A percentile compares a stretch with the other conserved stretches of the same genome.
Evolutionary conservation across 1,284 basidiomycete genomes (phyloP).

Genomic region (Marasmius sp.): DNA sequence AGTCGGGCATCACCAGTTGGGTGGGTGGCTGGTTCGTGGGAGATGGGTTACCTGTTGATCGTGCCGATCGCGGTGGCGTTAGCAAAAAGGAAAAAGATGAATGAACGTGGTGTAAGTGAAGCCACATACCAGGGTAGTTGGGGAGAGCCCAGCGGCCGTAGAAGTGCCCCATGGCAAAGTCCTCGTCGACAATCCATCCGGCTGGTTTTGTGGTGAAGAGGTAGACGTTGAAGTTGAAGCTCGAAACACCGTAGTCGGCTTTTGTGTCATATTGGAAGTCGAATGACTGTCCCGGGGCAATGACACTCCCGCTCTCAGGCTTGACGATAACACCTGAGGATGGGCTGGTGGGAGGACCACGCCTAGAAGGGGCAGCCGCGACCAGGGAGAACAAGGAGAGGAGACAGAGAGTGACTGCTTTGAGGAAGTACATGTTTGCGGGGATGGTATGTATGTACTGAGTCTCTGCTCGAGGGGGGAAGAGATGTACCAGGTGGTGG

Average conservation of each 20-base stretch:
- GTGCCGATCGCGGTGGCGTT: not conserved
- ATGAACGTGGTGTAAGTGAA: not conserved
- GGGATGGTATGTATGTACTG: not conserved
- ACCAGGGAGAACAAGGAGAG: conserved; percentile 13
- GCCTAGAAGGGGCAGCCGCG: conserved; percentile 17
- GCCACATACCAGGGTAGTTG: conserved; percentile 37
- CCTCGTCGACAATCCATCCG: conserved; percentile 21
- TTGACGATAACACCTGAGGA: conserved; percentile 16
- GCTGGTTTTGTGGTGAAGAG: conserved; percentile 27
- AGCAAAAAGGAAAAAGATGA: conserved; percentile 17
- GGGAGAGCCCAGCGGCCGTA: conserved; percentile 38
- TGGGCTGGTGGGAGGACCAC: conserved; percentile 2
- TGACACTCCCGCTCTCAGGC: conserved; percentile 25
- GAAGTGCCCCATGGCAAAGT: conserved; percentile 34
- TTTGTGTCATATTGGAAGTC: conserved; percentile 35
- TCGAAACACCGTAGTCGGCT: conserved; percentile 40
- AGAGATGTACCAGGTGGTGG: not conserved
- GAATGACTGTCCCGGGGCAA: conserved; percentile 24
- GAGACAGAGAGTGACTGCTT: conserved; percentile 7
- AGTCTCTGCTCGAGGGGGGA: not conserved
- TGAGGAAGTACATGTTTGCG: conserved; percentile 13
- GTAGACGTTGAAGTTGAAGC: conserved; percentile 40
- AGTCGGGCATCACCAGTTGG: conserved; percentile 48
- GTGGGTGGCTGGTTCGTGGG: conserved; percentile 40
- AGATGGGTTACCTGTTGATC: conserved; percentile 33